Percentiles rank a stretch among this genome's conserved stretches.
These are phyloP conservation scores for Tieghemostelium lacteum DNA, from an alignment of 78 protist species.

Conservation along the genomic window DNA sequence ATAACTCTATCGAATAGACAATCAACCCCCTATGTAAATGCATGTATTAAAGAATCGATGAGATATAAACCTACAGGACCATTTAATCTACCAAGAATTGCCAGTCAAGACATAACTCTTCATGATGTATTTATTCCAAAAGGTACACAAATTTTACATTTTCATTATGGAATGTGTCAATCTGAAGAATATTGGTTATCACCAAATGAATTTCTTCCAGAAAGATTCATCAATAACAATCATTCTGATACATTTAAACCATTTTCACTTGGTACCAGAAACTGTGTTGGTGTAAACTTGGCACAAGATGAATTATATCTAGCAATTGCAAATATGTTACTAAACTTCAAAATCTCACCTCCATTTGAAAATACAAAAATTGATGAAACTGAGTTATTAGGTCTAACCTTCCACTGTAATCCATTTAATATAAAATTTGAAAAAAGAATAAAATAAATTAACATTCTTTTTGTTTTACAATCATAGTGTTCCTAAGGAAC, in stretches of 20 bases:
- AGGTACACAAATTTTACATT: constrained; percentile 12
- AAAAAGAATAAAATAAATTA: constrained; percentile 1
- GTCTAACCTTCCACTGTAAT: constrained; percentile 25
- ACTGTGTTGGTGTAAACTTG: neutral
- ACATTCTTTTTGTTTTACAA: too few species aligned
- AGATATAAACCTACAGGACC: constrained; percentile 5
- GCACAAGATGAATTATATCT: constrained; percentile 4
- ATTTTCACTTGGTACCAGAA: too few species aligned
- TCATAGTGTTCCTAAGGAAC: too few species aligned
- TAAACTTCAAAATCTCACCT: neutral
- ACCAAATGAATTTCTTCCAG: constrained; percentile 7
- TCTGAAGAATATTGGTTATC: neutral
- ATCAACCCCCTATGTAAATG: constrained; percentile 10
- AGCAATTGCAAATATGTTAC: constrained; percentile 10
- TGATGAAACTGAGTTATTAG: constrained; percentile 19
- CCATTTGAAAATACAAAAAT: neutral
- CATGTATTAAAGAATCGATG: constrained; percentile 6
- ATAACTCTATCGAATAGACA: constrained; percentile 2
- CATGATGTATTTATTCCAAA: constrained; percentile 5
- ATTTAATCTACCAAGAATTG: constrained; percentile 28
- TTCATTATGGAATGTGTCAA: neutral
- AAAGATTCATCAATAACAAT: too few species aligned
- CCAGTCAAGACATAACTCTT: neutral
- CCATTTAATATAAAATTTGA: constrained; percentile 11
- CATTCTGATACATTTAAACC: too few species aligned